Conservation (phyloP, 2,329 filamentous ascomycete species). For the Trichoderma harzianum region DNA sequence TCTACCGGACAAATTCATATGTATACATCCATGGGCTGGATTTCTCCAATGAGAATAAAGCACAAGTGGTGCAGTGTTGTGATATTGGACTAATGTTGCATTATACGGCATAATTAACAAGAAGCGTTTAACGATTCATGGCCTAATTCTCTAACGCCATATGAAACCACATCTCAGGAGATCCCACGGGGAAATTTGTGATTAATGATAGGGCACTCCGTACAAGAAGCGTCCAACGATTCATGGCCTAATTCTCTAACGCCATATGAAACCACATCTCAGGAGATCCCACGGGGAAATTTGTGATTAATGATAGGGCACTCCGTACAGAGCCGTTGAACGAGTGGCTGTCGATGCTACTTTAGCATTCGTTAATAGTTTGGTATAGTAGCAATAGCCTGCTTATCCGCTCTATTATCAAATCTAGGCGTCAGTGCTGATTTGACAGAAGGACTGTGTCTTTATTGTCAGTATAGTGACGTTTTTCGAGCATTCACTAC, state of each 20-base stretch:
- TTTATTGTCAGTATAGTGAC: background rate
- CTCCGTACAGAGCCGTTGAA: background rate
- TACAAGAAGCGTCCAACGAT: background rate
- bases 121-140: background rate
- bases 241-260: background rate
- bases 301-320: background rate
- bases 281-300: background rate
- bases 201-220: background rate
- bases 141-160: background rate
- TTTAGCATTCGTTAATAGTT: constrained; percentile 1
- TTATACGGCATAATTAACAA: background rate
- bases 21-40: background rate
- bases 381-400: background rate
- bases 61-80: background rate
- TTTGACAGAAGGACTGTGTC: background rate
- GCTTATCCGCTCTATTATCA: background rate
- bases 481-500: background rate
- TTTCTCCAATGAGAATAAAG: background rate
- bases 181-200: background rate
- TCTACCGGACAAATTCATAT: background rate
- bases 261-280: background rate
- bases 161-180: background rate
- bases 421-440: background rate
- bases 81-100: background rate
- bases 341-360: constrained; percentile 9